Evolutionary conservation across 495 filamentous ascomycete species (phyloP), one percentile per base, ranked within the genome.

Genomic region (Xylaria telfairii): DNA sequence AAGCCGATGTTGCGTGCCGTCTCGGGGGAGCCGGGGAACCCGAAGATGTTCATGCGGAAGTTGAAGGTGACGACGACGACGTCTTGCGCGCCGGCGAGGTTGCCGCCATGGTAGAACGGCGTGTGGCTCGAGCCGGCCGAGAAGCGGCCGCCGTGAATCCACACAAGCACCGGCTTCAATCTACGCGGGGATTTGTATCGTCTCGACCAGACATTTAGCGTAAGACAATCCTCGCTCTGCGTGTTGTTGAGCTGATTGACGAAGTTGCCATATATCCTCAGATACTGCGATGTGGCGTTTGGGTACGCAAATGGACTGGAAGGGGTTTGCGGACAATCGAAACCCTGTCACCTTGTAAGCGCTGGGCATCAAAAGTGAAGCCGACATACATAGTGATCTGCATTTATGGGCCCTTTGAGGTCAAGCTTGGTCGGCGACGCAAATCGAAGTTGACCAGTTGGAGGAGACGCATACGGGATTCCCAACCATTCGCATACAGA

Each of bases 1-100:
- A 93, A 81, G 1, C 87, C 92, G 7, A 88, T 83, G 69, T 93
- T 94, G 66, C 74, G 73, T 0, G 57, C 30, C 3, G 62, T 61
- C 10, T 78, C 69, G 1, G 72, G 51, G 6, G 64, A 49, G 3
- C 64, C 64, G 24, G 51, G 44, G 12, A 49, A 66, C 7, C 64
- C 64, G 30, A 49, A 56, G 30, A 51, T 56, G 44, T 66, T 66
- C 44, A 66, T 66, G 30, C 51, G 64, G 30, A 66, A 66, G 21
- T 62, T 62, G 21, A 62, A 62, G 3, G 59, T 62, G 19, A 66
- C 59, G 26, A 62, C 37, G 37, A 62, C 59, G 21, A 62, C 59
- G 21, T 62, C 37, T 42, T 44, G 59, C 1, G 51, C 19, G 19
- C n/a, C 64, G 41, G 44, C 64, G 26, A 66, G 46, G 30, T 56